Evolutionary conservation across 1,139 yeast genomes (phyloP).

Genomic region (Yamadazyma siamensis): DNA sequence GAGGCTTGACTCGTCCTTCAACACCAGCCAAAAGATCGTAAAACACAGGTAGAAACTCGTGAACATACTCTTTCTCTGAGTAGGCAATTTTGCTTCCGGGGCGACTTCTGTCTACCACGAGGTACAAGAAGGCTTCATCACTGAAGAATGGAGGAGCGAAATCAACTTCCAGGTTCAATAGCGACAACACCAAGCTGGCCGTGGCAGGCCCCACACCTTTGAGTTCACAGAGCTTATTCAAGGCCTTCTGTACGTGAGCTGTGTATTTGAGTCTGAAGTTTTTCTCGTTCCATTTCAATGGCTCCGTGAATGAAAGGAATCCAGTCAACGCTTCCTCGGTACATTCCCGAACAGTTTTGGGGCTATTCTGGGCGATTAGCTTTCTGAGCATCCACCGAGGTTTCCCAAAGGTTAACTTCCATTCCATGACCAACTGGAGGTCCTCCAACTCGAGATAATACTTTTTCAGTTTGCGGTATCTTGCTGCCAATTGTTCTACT

Average conservation of each 20-base stretch:
- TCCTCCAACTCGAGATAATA: conserved; percentile 37
- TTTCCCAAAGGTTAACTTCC: conserved; percentile 50
- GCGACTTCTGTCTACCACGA: conserved; percentile 26
- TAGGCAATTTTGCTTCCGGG: conserved; percentile 38
- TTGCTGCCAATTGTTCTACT: too few relatives aligned
- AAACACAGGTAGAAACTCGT: conserved; percentile 27
- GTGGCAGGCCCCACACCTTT: conserved; percentile 54
- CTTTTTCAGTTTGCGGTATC: too few relatives aligned
- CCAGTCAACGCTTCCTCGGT: conserved; percentile 28
- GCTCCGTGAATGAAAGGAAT: conserved; percentile 16
- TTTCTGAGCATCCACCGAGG: conserved; percentile 45
- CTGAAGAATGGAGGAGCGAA: conserved; percentile 48
- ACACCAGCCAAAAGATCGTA: conserved; percentile 12
- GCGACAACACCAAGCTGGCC: conserved; percentile 40
- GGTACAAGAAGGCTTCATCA: conserved; percentile 40
- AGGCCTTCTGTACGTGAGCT: conserved; percentile 17
- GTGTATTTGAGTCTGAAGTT: conserved; percentile 13
- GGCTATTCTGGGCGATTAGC: conserved; percentile 34
- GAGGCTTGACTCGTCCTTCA: conserved; percentile 1
- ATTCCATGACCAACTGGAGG: conserved; percentile 40
- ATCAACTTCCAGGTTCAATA: conserved; percentile 20
- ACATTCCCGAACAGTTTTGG: conserved; percentile 20
- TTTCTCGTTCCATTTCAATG: background rate
- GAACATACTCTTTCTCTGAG: conserved; percentile 37
- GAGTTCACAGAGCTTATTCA: conserved; percentile 31